Conservation (phyloP, 2,329 filamentous ascomycete genomes). For the Plectosphaerella plurivora region DNA sequence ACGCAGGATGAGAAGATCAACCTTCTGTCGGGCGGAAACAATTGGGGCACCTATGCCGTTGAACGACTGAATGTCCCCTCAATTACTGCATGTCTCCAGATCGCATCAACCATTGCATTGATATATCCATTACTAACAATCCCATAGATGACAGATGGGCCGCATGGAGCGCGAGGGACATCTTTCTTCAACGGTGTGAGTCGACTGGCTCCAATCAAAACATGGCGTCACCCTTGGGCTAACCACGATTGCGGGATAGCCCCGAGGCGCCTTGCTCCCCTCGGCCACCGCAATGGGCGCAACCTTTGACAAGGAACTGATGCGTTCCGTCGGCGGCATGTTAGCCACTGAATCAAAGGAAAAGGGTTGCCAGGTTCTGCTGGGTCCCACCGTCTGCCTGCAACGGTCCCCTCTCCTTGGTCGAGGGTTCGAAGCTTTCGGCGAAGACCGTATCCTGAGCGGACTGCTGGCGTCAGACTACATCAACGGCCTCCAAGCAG, state of each 20-base stretch:
- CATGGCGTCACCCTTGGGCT: too few relatives aligned
- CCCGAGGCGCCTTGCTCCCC: background rate
- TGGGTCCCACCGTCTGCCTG: conserved; percentile 59
- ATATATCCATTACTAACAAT: background rate
- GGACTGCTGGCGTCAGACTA: conserved; percentile 37
- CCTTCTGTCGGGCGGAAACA: background rate
- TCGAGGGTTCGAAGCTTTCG: conserved; percentile 42
- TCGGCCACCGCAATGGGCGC: background rate
- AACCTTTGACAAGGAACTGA: background rate
- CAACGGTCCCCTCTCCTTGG: conserved; percentile 42
- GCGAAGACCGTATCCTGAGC: conserved; percentile 41
- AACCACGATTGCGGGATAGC: background rate
- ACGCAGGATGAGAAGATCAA: background rate
- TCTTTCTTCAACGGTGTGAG: background rate
- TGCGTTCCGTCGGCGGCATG: conserved; percentile 18
- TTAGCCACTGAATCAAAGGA: conserved; percentile 46
- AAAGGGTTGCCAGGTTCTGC: conserved; percentile 67
- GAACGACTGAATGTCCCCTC: background rate
- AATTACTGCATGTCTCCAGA: background rate
- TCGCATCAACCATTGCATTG: background rate
- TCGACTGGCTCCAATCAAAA: background rate
- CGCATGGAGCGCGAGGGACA: background rate
- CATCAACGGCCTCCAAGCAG: conserved; percentile 36
- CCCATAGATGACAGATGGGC: background rate
- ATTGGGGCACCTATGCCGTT: background rate